Base-by-base conservation (phyloP, 73 alveolate genomes). In the Paramecium primaurelia region DNA sequence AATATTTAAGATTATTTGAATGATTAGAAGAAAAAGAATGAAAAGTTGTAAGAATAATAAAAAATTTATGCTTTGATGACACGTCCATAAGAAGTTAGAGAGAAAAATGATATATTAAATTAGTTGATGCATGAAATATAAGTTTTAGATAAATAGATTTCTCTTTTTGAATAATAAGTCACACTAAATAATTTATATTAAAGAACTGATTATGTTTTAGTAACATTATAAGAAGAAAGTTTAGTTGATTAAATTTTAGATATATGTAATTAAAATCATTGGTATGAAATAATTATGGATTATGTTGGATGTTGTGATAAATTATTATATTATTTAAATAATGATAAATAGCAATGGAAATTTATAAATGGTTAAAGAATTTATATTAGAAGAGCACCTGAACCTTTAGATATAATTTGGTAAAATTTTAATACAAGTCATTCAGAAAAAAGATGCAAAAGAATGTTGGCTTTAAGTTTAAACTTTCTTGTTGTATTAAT, bases 361-460 rank as follows among this genome's bases (percentile, higher is more conserved):
- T 26, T 80, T 20, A 49, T 25, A 20, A 45, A 80, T 45, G 69
- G 69, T 1, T 37, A 80, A 22, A 45, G 73, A 47, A 44, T 80
- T n/a, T 25, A 10, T 42, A 45, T 80, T 5, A 22, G 73, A 40
- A 80, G 75, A 80, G 91, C 91, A 11, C 91, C 91, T n/a, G 75
- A 80, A 22, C 91, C 91, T 10, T 80, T 80, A 47, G 91, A 80
- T 80, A 49, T 80, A 20, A 40, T 32, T 8, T 80, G 91, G 91
- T 8, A 47, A 32, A 80, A 80, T 49, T 47, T 80, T 5, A 80
- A 80, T 22, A 49, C 58, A 40, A 26, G 75, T 47, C 42, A 80
- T 49, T 40, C 42, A 2, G 9, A 34, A 11, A 80, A 80, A 36
- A 42, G 91, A 80, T 18, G 49, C 16, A 80, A 64, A 26, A 80